Percentiles rank a stretch among this genome's conserved stretches.
Conservation (phyloP, 1,284 basidiomycete species). For the Trametes pubescens region DNA sequence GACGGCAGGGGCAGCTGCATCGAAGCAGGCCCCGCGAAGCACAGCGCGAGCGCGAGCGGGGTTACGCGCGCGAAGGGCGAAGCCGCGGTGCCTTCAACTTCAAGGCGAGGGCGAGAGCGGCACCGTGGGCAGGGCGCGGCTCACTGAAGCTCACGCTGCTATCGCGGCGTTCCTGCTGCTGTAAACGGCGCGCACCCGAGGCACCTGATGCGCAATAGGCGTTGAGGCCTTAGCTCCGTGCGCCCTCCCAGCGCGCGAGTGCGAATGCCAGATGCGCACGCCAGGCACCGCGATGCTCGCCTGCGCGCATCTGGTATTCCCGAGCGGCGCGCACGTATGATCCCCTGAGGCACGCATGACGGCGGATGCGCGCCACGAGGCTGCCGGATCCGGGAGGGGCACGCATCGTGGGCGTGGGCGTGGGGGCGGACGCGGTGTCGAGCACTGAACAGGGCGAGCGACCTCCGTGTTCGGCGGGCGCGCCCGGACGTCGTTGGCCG, state of each 20-base stretch:
- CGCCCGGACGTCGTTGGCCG: neutral
- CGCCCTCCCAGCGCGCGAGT: neutral
- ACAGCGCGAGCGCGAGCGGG: neutral
- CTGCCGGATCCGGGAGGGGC: neutral
- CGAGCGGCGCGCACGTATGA: conserved; percentile 4
- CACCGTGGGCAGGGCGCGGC: neutral
- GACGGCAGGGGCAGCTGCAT: conserved; percentile 14
- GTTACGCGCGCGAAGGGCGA: conserved; percentile 1
- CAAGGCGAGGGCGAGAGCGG: neutral
- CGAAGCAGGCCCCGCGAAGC: conserved; percentile 8
- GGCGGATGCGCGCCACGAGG: conserved; percentile 4
- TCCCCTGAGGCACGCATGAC: neutral
- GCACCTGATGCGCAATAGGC: conserved; percentile 9
- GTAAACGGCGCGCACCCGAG: neutral
- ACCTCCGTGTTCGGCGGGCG: conserved; percentile 7
- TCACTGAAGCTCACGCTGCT: neutral
- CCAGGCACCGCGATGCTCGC: conserved; percentile 6
- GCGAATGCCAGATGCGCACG: neutral
- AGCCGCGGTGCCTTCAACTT: neutral
- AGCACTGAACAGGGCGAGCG: neutral
- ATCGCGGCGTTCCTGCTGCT: neutral
- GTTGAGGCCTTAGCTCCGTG: conserved; percentile 16
- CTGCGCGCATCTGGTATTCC: neutral
- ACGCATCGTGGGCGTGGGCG: too few relatives aligned
- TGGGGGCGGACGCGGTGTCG: neutral